Evolutionary conservation across 441 rosid genomes (phyloP).

Genomic region (Macaranga tanarius): DNA sequence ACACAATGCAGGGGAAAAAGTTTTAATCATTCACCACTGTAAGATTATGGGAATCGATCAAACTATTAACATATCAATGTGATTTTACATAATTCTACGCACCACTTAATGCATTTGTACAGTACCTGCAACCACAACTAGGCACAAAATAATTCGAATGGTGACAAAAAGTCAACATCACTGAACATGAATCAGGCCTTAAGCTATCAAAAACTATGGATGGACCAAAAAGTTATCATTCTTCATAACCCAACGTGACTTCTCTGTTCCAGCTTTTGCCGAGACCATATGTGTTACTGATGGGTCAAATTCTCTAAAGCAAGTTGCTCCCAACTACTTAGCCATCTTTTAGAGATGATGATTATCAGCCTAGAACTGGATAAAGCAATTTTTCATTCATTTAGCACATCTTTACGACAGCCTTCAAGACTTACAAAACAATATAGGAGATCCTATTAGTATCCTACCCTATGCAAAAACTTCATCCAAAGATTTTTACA

Average conservation of each 20-base stretch:
- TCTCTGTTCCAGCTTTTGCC: constrained; percentile 59
- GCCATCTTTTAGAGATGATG: constrained; percentile 84
- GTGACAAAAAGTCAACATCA: background rate
- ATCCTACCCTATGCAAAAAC: background rate
- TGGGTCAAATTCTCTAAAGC: constrained; percentile 48
- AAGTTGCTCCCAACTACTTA: constrained; percentile 73
- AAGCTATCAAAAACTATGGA: constrained; percentile 28
- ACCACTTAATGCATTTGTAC: background rate
- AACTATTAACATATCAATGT: background rate
- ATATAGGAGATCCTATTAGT: background rate
- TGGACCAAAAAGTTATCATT: constrained; percentile 68
- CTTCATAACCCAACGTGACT: constrained; percentile 64
- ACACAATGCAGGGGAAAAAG: too few species aligned
- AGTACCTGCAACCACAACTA: background rate
- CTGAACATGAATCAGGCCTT: background rate
- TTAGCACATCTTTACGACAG: constrained; percentile 57
- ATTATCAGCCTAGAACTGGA: constrained; percentile 48
- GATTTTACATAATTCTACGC: background rate
- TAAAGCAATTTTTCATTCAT: constrained; percentile 64
- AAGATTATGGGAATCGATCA: background rate
- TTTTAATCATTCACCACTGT: too few species aligned
- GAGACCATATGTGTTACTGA: constrained; percentile 76
- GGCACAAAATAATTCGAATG: background rate
- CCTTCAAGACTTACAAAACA: constrained; percentile 42
- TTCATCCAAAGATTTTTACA: too few species aligned